A percentile compares a stretch with the other conserved stretches of the same genome.
Evolutionary conservation across 495 filamentous ascomycete species (phyloP).

Genomic region (Thermothielavioides terrestris): DNA sequence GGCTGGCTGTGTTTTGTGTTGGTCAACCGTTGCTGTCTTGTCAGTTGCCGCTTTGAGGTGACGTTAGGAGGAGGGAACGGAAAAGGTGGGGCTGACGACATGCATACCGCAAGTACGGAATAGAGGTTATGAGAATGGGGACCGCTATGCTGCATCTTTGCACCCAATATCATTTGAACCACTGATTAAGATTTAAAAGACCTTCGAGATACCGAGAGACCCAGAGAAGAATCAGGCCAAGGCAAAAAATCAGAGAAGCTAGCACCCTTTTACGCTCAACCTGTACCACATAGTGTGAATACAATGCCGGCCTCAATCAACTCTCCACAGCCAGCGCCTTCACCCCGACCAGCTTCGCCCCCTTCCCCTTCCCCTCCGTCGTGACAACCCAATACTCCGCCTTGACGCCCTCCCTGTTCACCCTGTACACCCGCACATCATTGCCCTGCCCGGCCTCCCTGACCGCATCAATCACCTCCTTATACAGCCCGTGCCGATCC

Average conservation of each 20-base stretch:
- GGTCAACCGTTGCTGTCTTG: not conserved
- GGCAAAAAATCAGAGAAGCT: too few species aligned
- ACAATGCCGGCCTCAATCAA: constrained; percentile 27
- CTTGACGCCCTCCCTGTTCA: constrained; percentile 51
- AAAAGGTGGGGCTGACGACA: not conserved
- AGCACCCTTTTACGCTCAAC: too few species aligned
- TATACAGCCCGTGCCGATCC: constrained; percentile 53
- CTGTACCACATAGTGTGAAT: too few species aligned
- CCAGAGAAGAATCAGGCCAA: too few species aligned
- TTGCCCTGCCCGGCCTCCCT: constrained; percentile 46
- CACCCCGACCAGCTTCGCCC: constrained; percentile 57
- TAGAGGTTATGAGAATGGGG: too few species aligned
- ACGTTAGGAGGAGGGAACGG: not conserved
- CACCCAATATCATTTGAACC: too few species aligned
- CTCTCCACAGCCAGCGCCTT: constrained; percentile 71
- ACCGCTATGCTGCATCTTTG: too few species aligned
- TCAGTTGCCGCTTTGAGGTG: not conserved
- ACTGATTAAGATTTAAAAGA: too few species aligned
- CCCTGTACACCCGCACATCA: constrained; percentile 65
- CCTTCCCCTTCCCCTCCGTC: constrained; percentile 39
- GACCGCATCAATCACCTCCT: constrained; percentile 49
- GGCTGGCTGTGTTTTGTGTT: too few species aligned
- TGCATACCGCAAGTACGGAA: too few species aligned
- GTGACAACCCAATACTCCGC: constrained; percentile 71
- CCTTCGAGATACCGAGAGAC: too few species aligned